Base-by-base conservation (phyloP, 768 basidiomycete species). In the Phanerochaete sordida region DNA sequence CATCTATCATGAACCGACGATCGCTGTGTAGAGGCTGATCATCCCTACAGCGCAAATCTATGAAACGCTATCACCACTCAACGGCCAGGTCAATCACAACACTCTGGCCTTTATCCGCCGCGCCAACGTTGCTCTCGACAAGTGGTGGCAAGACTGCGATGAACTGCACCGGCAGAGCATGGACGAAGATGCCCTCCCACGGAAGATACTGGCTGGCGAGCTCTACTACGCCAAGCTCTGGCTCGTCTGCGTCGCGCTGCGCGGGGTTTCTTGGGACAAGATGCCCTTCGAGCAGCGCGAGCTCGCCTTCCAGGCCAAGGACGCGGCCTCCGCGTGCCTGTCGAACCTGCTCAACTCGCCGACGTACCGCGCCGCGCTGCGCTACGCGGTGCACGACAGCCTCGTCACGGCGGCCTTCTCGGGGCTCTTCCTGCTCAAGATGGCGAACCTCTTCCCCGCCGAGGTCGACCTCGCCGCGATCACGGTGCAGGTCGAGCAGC, bases 231-330 rank as follows among this genome's bases (percentile, higher is more conserved):
- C 95, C 28, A 95, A 96, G 71, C 79, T 98, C 4, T 97, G 95
- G 95, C 83, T 96, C 31, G 89, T 95, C 23, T 97, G 95, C 69
- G 88, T 96, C 24, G 93, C 93, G 13, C 77, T 98, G 48, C 84
- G 95, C 60, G 95, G 95, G 19, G 91, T 90, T 26, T 85, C 91
- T 4, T 98, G 94, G 95, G 94, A 97, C 69, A 95, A 94, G 74
- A 93, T 97, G 88, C 86, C 93, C 3, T 93, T 91, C 61, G 95
- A 97, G 72, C 95, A 96, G 69, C 87, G 93, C 39, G 95, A 96
- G 71, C 81, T 96, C 48, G 94, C 94, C 2, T 95, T 96, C 78
- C 91, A 95, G 68, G 95, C 94, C 27, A 96, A 95, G 75, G 93
- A 95, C 68, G 90, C 94, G 0, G 95, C 95, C 4, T 85, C 89